Evolutionary conservation across 2,329 filamentous ascomycete genomes (phyloP).

Genomic region (Bimuria novae-zelandiae): DNA sequence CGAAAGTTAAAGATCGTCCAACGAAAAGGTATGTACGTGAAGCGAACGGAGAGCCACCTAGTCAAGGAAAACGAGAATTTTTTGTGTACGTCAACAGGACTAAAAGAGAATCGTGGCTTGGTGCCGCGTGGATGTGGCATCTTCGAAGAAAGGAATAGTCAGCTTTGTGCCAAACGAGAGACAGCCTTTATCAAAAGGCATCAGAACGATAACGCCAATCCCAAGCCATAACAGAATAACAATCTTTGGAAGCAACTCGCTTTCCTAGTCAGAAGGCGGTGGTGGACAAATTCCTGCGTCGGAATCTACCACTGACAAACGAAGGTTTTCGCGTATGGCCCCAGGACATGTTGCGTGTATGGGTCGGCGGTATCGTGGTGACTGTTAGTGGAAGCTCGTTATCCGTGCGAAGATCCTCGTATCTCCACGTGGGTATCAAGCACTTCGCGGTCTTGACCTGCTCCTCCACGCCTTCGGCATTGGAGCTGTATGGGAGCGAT

Average conservation of each 20-base stretch:
- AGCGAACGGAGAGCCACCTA: neutral
- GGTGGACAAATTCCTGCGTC: neutral
- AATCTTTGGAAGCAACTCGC: neutral
- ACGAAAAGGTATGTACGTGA: neutral
- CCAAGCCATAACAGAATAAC: neutral
- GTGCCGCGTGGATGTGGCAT: neutral
- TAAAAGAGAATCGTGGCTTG: neutral
- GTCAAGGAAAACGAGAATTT: neutral
- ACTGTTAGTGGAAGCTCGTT: conserved; percentile 5
- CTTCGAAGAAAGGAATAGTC: neutral
- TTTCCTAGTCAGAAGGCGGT: neutral
- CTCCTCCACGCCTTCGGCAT: conserved; percentile 9
- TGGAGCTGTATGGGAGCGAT: conserved; percentile 9
- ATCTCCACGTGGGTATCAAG: conserved; percentile 14
- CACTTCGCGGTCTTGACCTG: conserved; percentile 6
- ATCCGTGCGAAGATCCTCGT: conserved; percentile 11
- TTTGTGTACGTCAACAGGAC: neutral
- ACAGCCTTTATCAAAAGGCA: neutral
- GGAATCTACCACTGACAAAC: conserved; percentile 5
- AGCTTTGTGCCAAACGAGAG: neutral
- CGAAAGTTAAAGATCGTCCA: neutral
- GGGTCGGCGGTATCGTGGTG: neutral
- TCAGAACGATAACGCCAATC: neutral
- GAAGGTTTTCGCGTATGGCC: conserved; percentile 9
- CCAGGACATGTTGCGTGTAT: conserved; percentile 5